A percentile compares a stretch with the other conserved stretches of the same genome.
Evolutionary conservation across 73 alveolate species (phyloP).

Genomic region (Paramecium biaurelia): DNA sequence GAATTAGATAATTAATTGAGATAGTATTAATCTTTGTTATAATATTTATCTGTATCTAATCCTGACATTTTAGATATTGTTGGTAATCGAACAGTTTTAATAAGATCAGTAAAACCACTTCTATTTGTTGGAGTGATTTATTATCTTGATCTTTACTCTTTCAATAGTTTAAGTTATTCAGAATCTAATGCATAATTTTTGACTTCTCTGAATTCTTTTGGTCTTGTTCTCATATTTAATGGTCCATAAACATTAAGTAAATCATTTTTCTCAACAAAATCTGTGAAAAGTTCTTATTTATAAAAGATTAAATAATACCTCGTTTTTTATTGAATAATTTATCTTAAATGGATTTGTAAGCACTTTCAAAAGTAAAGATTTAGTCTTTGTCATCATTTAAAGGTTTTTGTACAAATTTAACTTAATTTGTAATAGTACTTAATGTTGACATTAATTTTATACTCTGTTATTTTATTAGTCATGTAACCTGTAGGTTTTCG

Average conservation of each 20-base stretch:
- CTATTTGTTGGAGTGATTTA: background rate
- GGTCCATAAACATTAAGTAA: conserved; percentile 60
- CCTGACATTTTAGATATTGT: background rate
- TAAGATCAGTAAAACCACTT: background rate
- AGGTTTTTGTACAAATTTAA: background rate
- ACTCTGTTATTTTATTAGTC: conserved; percentile 34
- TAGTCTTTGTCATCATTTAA: background rate
- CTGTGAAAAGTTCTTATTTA: conserved; percentile 51
- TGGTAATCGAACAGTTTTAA: background rate
- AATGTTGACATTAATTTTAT: background rate
- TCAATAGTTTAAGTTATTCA: background rate
- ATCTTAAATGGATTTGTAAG: background rate
- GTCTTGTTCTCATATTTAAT: conserved; percentile 56
- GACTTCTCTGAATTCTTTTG: conserved; percentile 61
- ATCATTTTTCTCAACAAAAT: conserved; percentile 63
- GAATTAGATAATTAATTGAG: conserved; percentile 23
- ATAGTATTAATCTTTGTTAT: conserved; percentile 4
- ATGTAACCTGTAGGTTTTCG: background rate
- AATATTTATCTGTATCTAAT: background rate
- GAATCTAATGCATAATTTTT: conserved; percentile 38
- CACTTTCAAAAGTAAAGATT: conserved; percentile 13
- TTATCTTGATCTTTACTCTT: background rate
- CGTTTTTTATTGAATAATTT: background rate
- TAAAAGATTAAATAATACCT: background rate
- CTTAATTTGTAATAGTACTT: conserved; percentile 39